Base-by-base conservation (phyloP, 176 grass and related monocot species). In the Hsuehochloa calcarea region DNA sequence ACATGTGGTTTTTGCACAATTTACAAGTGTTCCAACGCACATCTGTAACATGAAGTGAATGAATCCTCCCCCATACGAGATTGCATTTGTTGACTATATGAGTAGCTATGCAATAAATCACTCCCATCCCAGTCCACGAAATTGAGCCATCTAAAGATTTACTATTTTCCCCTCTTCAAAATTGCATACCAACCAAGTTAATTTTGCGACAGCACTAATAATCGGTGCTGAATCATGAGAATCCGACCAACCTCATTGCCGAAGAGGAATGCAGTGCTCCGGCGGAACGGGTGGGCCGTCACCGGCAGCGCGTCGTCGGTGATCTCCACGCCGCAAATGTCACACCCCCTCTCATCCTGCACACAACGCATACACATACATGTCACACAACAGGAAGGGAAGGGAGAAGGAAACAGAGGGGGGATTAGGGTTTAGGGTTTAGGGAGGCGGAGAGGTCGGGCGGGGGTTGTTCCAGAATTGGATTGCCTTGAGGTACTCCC, bases 241-340 rank as follows among this genome's bases (percentile, higher is more conserved):
- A 69, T 25, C 31, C 9, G 14, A 85, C 74, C 26, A 65, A 96
- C 91, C 94, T 98, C 96, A 6, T 98, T 98, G 43, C 93, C 96
- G 14, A 95, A 89, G n/a, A 98, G 91, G 81, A 98, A 98, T 2
- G 96, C 93, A 0, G 96, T 95, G 77, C 85, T 95, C 71, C 79
- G 56, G 15, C 77, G 65, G 85, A 98, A 98, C 13, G 96, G 96
- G 58, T 89, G 91, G 0, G 85, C 79, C 4, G 89, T 92, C 70
- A 98, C 83, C 0, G 96, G 85, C 38, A 89, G 14, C 13, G 93
- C 93, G 29, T 92, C 89, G 1, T 93, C 89, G 4, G 80, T 84
- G 87, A 98, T 95, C 91, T 98, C 93, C 34, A 98, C 91, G 12
- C 96, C 93, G 55, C 96, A 98, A 5, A 98, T 95, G 38, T 98